Evolutionary conservation across 1,139 yeast genomes (phyloP).

Genomic region (Hansenula sp.): DNA sequence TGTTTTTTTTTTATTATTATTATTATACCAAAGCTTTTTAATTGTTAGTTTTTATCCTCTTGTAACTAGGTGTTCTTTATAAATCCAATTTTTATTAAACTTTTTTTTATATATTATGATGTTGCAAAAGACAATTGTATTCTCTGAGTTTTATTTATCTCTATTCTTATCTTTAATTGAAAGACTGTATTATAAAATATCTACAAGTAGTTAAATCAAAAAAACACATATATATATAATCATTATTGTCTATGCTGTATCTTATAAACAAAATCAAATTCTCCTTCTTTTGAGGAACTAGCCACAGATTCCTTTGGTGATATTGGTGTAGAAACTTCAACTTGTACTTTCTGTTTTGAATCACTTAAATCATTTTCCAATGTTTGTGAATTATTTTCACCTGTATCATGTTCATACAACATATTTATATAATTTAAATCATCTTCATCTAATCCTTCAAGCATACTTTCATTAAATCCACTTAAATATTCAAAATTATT

Average conservation of each 20-base stretch:
- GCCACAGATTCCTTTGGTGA: neutral
- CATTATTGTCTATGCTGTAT: neutral
- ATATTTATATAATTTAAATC: constrained; percentile 18
- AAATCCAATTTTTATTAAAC: too few species aligned
- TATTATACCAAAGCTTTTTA: too few species aligned
- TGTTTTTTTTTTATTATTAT: too few species aligned
- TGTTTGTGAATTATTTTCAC: neutral
- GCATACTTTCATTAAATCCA: constrained; percentile 1
- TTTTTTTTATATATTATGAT: too few species aligned
- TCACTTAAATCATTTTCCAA: constrained; percentile 1
- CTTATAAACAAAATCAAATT: constrained; percentile 3
- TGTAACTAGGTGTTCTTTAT: too few species aligned
- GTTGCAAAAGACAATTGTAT: too few species aligned
- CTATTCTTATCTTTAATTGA: too few species aligned
- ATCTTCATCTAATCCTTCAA: constrained; percentile 15
- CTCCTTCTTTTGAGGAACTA: neutral
- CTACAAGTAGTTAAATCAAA: neutral
- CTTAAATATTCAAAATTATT: constrained; percentile 1
- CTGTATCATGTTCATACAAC: constrained; percentile 13
- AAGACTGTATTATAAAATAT: too few species aligned
- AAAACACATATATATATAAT: neutral
- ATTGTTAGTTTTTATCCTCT: too few species aligned
- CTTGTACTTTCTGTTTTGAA: neutral
- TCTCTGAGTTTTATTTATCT: too few species aligned
- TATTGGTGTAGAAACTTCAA: neutral